phyloP scores from a whole-genome alignment of 1,139 yeast genomes.

The Lodderomyces beijingensis region DNA sequence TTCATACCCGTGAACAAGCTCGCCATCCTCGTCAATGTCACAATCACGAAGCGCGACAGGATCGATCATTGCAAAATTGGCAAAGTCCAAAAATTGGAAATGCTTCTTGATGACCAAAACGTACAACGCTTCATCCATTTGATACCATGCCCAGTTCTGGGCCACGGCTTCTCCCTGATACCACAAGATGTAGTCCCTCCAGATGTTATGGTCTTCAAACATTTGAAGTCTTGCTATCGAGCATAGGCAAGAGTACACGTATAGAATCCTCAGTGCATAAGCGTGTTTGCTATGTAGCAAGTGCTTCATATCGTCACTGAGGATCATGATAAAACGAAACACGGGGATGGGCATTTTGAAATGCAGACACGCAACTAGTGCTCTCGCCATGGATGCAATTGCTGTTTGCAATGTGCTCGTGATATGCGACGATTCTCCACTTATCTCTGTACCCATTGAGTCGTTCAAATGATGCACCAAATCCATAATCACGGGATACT shows the following conservation, averaged over 20 bases:
- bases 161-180: slow-evolving; percentile 13
- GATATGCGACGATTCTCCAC: slow-evolving; percentile 6
- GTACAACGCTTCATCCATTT: slow-evolving; percentile 15
- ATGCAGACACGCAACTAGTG: slow-evolving; percentile 12
- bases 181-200: slow-evolving; percentile 28
- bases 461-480: slow-evolving; percentile 9
- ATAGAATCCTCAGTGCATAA: slow-evolving; percentile 24
- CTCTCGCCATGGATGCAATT: slow-evolving; percentile 3
- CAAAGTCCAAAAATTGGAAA: slow-evolving; percentile 5
- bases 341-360: slow-evolving; percentile 25
- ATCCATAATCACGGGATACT: slow-evolving; percentile 17
- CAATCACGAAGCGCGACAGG: no score
- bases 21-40: no score
- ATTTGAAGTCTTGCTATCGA: slow-evolving; percentile 20
- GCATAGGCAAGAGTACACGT: slow-evolving; percentile 18
- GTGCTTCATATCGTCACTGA: slow-evolving; percentile 16
- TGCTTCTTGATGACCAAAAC: slow-evolving; percentile 7
- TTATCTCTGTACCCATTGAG: slow-evolving; percentile 6
- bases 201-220: slow-evolving; percentile 18
- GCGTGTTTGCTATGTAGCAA: slow-evolving; percentile 18
- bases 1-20: no score
- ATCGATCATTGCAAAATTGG: slow-evolving; percentile 7
- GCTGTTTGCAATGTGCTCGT: slow-evolving; percentile 12
- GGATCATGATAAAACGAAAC: slow-evolving; percentile 23
- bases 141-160: slow-evolving; percentile 2